Evolutionary conservation across 2,329 filamentous ascomycete species (phyloP), one percentile per base, ranked within the genome.

Genomic region (Tolypocladium ophioglossoides): DNA sequence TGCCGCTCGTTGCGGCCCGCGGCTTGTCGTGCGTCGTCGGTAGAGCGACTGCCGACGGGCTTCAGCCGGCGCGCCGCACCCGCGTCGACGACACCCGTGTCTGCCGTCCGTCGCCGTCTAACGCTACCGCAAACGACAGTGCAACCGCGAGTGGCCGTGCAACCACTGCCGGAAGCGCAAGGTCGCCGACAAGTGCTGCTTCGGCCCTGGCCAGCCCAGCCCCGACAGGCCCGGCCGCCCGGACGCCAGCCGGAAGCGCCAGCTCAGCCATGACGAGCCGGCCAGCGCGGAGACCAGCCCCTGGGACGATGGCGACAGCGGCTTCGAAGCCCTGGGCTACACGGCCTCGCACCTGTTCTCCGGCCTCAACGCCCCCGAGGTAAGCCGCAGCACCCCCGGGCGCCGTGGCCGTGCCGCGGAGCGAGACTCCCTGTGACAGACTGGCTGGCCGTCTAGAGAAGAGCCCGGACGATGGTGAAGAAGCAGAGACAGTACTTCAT

Each of bases 101-200:
- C n/a, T n/a, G n/a, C n/a, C n/a, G n/a, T n/a, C n/a, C n/a, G n/a
- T 30, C 30, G 6, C 18, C 27, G 27, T 32, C 44, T 47, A 14
- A 47, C 18, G 18, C 44, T 47, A 14, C 32, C 18, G 18, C 2
- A 16, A 32, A 32, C 27, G 2, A 47, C 53, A 72, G 70, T 72
- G 70, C 62, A 70, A 70, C 54, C 68, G 69, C 35, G 65, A 70
- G 52, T 72, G 69, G 69, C 70, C 70, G 9, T 72, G 70, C 54
- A 68, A 67, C 51, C 70, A 71, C 53, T 72, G 70, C 54, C 67
- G 68, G 55, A 71, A 70, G 54, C 68, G 70, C 57, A 70, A 71
- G 54, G 68, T 72, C 32, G 64, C 66, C 46, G 64, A 69, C 54
- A 66, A 66, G 57, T 72, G 70, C 54, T 62, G 62, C 41, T 72